phyloP scores from a whole-genome alignment of 768 basidiomycete species.

The Tephrocybe rancida region DNA sequence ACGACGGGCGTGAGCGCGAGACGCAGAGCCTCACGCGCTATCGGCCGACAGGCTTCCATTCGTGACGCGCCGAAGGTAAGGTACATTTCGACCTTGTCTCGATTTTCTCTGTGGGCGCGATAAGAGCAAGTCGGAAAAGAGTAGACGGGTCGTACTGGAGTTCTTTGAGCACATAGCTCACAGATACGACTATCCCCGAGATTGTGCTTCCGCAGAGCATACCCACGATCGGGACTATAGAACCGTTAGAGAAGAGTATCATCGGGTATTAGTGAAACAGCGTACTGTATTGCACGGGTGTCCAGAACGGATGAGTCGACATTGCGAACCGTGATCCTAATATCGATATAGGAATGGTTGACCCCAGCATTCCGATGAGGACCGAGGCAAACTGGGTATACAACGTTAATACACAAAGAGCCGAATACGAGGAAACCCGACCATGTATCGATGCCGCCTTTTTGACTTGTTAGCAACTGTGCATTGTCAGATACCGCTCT shows the following conservation, averaged over 20 bases:
- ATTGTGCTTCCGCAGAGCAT: constrained; percentile 87
- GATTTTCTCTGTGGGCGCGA: constrained; percentile 60
- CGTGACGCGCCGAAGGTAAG: constrained; percentile 86
- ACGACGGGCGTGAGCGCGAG: constrained; percentile 80
- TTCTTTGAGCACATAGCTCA: constrained; percentile 75
- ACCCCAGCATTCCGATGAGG: constrained; percentile 68
- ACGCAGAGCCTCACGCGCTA: constrained; percentile 77
- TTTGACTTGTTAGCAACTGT: constrained; percentile 82
- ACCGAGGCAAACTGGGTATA: constrained; percentile 63
- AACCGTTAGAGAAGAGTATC: neutral
- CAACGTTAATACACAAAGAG: neutral
- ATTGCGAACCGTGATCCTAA: constrained; percentile 78
- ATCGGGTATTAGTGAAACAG: neutral
- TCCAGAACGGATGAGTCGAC: constrained; percentile 80
- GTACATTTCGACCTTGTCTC: constrained; percentile 84
- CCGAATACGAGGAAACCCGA: constrained; percentile 23
- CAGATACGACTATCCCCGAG: constrained; percentile 70
- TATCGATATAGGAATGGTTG: constrained; percentile 79
- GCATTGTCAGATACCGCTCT: neutral
- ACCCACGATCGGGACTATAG: constrained; percentile 75
- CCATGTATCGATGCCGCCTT: constrained; percentile 75
- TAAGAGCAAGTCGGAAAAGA: neutral
- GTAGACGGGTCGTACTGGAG: constrained; percentile 52
- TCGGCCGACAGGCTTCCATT: constrained; percentile 80
- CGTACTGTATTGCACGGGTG: constrained; percentile 78